phyloP scores from a whole-genome alignment of 345 rosid species.

The Mangifera indica region DNA sequence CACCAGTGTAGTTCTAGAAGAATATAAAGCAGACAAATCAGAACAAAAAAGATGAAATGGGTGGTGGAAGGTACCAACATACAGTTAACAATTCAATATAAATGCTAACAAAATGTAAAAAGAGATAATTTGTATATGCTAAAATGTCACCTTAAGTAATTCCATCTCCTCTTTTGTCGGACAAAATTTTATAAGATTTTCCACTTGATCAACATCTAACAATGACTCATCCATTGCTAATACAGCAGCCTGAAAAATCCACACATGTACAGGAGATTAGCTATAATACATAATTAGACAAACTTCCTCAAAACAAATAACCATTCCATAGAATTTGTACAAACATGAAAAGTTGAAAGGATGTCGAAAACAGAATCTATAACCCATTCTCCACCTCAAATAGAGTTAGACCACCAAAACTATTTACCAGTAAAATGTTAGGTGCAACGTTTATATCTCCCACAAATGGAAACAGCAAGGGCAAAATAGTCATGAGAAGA shows the following conservation, averaged over 20 bases:
- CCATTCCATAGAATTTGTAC: neutral
- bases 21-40: slow-evolving; percentile 17
- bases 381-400: neutral
- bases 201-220: slow-evolving; percentile 96
- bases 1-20: slow-evolving; percentile 73
- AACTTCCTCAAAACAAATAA: neutral
- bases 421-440: neutral
- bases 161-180: slow-evolving; percentile 99
- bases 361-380: neutral
- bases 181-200: slow-evolving; percentile 95
- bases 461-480: too few relatives aligned
- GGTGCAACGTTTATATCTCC: too few relatives aligned
- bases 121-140: slow-evolving; percentile 18
- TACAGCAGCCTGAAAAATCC: slow-evolving; percentile 74
- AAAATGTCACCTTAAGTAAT: slow-evolving; percentile 74
- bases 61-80: neutral
- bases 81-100: neutral
- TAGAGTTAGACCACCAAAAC: neutral
- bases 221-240: slow-evolving; percentile 91
- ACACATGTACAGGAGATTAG: slow-evolving; percentile 17
- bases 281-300: slow-evolving; percentile 3
- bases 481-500: too few relatives aligned
- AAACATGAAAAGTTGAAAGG: neutral
- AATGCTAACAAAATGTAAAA: slow-evolving; percentile 5
- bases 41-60: slow-evolving; percentile 8